phyloP scores from a whole-genome alignment of 2,329 filamentous ascomycete genomes.

The Calonectria pseudoreteaudii region DNA sequence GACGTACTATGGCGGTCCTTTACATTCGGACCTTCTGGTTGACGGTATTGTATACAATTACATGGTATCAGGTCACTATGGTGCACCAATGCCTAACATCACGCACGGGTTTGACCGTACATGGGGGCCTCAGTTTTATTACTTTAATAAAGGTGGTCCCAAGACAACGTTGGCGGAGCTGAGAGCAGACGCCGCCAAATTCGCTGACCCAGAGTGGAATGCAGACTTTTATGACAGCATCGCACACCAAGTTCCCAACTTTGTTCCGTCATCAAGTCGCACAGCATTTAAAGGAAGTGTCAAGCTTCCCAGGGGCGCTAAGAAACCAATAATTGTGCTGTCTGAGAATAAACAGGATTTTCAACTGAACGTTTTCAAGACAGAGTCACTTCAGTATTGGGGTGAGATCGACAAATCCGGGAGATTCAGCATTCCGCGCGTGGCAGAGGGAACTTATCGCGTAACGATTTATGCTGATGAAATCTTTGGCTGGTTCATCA shows the following conservation, averaged over 20 bases:
- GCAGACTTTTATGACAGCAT: constrained; percentile 73
- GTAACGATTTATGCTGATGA: constrained; percentile 72
- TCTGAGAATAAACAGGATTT: constrained; percentile 48
- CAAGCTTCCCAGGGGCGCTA: constrained; percentile 62
- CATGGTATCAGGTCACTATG: constrained; percentile 71
- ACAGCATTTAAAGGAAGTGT: constrained; percentile 63
- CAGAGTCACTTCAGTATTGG: constrained; percentile 73
- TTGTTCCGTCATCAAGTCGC: constrained; percentile 64
- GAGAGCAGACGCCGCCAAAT: constrained; percentile 65
- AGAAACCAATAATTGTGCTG: constrained; percentile 66
- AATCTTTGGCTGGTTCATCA: constrained; percentile 69
- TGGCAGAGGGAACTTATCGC: constrained; percentile 70
- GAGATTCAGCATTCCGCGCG: constrained; percentile 62
- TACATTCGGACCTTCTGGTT: constrained; percentile 72
- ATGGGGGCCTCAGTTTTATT: constrained; percentile 72
- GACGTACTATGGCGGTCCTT: constrained; percentile 71
- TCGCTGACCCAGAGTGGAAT: constrained; percentile 66
- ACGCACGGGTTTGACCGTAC: constrained; percentile 74
- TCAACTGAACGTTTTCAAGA: constrained; percentile 60
- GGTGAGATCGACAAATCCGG: constrained; percentile 61
- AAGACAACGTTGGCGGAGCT: constrained; percentile 58
- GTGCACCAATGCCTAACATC: constrained; percentile 69
- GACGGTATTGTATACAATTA: constrained; percentile 77
- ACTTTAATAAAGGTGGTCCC: constrained; percentile 68
- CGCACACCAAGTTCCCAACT: constrained; percentile 68